phyloP scores from a whole-genome alignment of 805 yeast species.

The Barnettozyma sp. region DNA sequence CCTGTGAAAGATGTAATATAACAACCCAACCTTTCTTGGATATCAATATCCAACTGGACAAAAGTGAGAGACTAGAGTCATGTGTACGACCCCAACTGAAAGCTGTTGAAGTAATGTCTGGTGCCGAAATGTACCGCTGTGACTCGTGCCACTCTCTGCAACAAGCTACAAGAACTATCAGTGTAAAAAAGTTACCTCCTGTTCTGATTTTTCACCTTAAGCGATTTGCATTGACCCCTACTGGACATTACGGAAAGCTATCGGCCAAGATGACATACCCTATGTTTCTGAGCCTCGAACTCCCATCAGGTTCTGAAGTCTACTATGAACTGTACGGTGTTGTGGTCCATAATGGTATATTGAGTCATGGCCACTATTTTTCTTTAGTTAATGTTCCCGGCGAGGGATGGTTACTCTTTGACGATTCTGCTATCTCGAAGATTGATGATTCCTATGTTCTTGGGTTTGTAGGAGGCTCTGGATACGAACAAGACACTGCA shows the following conservation, averaged over 20 bases:
- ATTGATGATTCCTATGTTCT: conserved; percentile 79
- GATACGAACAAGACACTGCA: conserved; percentile 74
- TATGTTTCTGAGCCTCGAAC: conserved; percentile 47
- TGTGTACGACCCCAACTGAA: conserved; percentile 70
- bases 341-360: conserved; percentile 94
- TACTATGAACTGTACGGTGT: conserved; percentile 78
- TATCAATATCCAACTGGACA: conserved; percentile 75
- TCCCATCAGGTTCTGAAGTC: conserved; percentile 45
- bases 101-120: conserved; percentile 77
- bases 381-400: conserved; percentile 71
- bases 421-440: conserved; percentile 89
- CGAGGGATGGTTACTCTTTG: conserved; percentile 87
- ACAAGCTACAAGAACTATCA: conserved; percentile 89
- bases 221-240: conserved; percentile 87
- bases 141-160: conserved; percentile 85
- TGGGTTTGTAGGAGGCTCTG: conserved; percentile 78
- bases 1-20: conserved; percentile 71
- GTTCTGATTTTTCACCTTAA: conserved; percentile 80
- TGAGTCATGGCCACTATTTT: conserved; percentile 95
- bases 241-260: conserved; percentile 70
- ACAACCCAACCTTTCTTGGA: conserved; percentile 82
- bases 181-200: conserved; percentile 69
- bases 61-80: conserved; percentile 65
- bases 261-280: conserved; percentile 85
- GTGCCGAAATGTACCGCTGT: conserved; percentile 87